phyloP scores from a whole-genome alignment of 2,329 filamentous ascomycete species.

The Claviceps cyperi region DNA sequence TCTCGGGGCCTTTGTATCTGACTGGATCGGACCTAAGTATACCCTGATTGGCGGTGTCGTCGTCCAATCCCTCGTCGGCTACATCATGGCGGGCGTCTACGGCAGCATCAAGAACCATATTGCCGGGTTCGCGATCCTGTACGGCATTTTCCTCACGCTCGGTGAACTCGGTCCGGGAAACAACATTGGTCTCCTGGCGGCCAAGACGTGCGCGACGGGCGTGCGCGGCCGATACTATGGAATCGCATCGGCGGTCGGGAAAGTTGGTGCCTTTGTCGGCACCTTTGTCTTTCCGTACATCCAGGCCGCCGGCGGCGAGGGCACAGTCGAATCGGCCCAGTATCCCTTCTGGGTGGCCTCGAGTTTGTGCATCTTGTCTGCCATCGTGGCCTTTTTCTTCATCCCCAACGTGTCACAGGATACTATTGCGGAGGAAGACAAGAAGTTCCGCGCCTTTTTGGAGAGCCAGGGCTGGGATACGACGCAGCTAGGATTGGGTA shows the following conservation, averaged over 20 bases:
- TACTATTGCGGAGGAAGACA: constrained; percentile 68
- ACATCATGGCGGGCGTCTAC: constrained; percentile 79
- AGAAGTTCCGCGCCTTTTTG: constrained; percentile 60
- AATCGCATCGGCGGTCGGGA: constrained; percentile 58
- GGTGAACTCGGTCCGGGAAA: constrained; percentile 63
- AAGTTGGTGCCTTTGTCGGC: constrained; percentile 73
- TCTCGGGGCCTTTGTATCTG: constrained; percentile 60
- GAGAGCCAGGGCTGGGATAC: constrained; percentile 64
- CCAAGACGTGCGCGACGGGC: constrained; percentile 77
- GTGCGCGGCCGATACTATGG: constrained; percentile 64
- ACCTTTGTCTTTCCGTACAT: constrained; percentile 57
- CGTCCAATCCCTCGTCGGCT: constrained; percentile 65
- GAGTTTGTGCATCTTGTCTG: constrained; percentile 61
- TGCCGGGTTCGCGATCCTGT: constrained; percentile 22
- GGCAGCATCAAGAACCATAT: constrained; percentile 43
- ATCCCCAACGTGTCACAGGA: constrained; percentile 73
- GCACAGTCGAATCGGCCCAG: constrained; percentile 48
- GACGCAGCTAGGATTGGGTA: constrained; percentile 27
- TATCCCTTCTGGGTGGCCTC: constrained; percentile 85
- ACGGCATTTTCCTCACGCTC: constrained; percentile 23
- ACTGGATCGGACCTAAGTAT: constrained; percentile 65
- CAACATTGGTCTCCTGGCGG: constrained; percentile 77
- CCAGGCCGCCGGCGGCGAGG: constrained; percentile 32
- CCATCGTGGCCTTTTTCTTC: constrained; percentile 40
- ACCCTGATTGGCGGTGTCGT: constrained; percentile 58